A percentile compares a stretch with the other conserved stretches of the same genome.
Evolutionary conservation across 495 filamentous ascomycete genomes (phyloP).

Genomic region (Aspergillus olivimuriae): DNA sequence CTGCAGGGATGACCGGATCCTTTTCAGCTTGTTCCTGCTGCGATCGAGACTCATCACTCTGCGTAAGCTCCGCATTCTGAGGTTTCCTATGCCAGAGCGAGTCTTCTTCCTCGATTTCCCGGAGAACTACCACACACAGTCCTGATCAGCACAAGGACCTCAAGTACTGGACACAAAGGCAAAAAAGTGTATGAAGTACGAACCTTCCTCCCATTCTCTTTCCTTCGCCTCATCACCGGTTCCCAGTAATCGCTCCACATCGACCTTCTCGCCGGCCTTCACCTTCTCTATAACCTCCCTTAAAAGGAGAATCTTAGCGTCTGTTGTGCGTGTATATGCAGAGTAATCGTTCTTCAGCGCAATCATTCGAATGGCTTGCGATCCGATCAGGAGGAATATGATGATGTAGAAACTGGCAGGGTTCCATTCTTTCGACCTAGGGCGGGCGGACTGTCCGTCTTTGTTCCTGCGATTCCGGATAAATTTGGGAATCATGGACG

Average conservation of each 20-base stretch:
- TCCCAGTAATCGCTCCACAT: slow-evolving; percentile 78
- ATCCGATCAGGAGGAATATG: slow-evolving; percentile 86
- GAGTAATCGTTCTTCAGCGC: slow-evolving; percentile 67
- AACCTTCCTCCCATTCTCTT: slow-evolving; percentile 83
- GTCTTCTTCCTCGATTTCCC: slow-evolving; percentile 76
- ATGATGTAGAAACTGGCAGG: slow-evolving; percentile 89
- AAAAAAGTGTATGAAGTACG: slow-evolving; percentile 10
- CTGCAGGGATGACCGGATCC: slow-evolving; percentile 11
- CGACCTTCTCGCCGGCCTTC: slow-evolving; percentile 80
- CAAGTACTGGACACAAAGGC: slow-evolving; percentile 5
- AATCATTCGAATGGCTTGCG: slow-evolving; percentile 90
- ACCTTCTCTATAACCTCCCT: slow-evolving; percentile 78
- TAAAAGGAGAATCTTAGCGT: slow-evolving; percentile 70
- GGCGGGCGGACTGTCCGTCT: slow-evolving; percentile 13
- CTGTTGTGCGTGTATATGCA: slow-evolving; percentile 64
- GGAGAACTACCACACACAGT: slow-evolving; percentile 49
- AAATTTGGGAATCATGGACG: slow-evolving; percentile 52
- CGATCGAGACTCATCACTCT: slow-evolving; percentile 4
- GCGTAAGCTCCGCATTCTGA: slow-evolving; percentile 6
- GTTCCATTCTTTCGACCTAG: slow-evolving; percentile 73
- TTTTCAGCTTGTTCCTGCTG: slow-evolving; percentile 13
- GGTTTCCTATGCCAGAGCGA: slow-evolving; percentile 46
- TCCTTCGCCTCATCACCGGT: slow-evolving; percentile 72
- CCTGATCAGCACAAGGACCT: slow-evolving; percentile 5
- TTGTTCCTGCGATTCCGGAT: slow-evolving; percentile 36